Base-by-base conservation (phyloP, 305 asterid species). In the Plantago lanceolata region DNA sequence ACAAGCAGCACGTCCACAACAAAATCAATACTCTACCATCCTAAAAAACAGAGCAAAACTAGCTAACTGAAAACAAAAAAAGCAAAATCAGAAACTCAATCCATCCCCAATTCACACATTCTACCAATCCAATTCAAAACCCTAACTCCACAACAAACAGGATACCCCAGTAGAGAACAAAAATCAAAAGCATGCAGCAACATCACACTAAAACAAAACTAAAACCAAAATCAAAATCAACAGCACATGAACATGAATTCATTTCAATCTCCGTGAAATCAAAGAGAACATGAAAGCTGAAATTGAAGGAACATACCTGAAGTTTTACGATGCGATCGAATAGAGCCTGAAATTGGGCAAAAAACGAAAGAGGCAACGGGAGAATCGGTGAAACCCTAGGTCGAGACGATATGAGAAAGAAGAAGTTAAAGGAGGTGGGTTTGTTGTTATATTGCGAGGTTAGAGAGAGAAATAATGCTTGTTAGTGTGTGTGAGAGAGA, bases 331-430 rank as follows among this genome's bases (percentile, higher is more conserved):
- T 35, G 72, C 59, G 77, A 75, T 70, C 65, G 66, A 70, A 70
- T 48, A 79, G 57, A 61, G 75, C 77, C 85, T 75, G 76, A 72
- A 67, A 66, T 58, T 72, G 18, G 71, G 68, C 57, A 65, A 48
- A 37, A 68, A 19, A 69, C 73, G 73, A 74, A 29, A 47, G 24
- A 29, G 16, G 49, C 63, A 45, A 58, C 19, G 48, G 26, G 8
- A 9, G 16, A 17, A 5, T 26, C 15, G 16, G 48, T 69, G 75
- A 80, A 80, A 80, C 83, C 85, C 83, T 77, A 77, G 73, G 59
- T 57, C 40, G 26, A 57, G 63, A 58, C 49, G 63, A 72, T 47
- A 28, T 61, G 24, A 60, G 52, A n/a, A 51, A 68, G 44, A 81
- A 28, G 26, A 64, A 59, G 28, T 24, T 24, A 24, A 24, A 24